Base-by-base conservation (phyloP, 257 asterid species). In the Verbena officinalis region DNA sequence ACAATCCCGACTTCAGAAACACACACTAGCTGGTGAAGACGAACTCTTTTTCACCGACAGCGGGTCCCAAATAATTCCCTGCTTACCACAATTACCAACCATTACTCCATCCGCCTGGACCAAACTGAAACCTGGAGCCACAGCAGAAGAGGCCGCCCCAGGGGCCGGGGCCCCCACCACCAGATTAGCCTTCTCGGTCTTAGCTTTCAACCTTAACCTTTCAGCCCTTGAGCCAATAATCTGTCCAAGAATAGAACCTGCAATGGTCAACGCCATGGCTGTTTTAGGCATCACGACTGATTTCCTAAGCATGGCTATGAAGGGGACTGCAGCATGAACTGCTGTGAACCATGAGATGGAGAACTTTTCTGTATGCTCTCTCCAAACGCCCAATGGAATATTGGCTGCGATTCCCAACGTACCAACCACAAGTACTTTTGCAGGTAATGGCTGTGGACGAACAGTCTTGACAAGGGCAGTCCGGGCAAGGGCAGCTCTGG, bases 311-410 rank as follows among this genome's bases (percentile, higher is more conserved):
- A 89, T 86, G 44, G 95, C 96, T 70, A 86, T 79, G 83, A 89
- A 86, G 23, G 96, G 96, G 49, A 89, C 90, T 43, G 96, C 96
- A 44, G 95, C 96, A 68, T 86, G 97, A 5, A 89, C 95, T 1
- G 97, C 97, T 53, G 73, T 75, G 74, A 89, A 84, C 97, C 97
- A 89, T 1, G 93, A 78, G 23, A 65, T 64, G 0, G 95, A 86
- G 65, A 86, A 86, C 34, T 89, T 89, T 49, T 43, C 17, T 0
- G 94, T 89, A 50, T 89, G 95, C 33, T 89, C 96, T 75, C 90
- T 86, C 95, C 97, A 89, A 23, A 81, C 59, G 2, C 97, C 97
- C 50, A 89, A 51, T 0, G 97, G 97, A 59, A 89, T 78, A 65
- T 89, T 89, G 44, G 86, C 94, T 20, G 94, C 88, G 43, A 89